Conservation (phyloP, 2,329 filamentous ascomycete genomes). For the Colletotrichum tropicicola region DNA sequence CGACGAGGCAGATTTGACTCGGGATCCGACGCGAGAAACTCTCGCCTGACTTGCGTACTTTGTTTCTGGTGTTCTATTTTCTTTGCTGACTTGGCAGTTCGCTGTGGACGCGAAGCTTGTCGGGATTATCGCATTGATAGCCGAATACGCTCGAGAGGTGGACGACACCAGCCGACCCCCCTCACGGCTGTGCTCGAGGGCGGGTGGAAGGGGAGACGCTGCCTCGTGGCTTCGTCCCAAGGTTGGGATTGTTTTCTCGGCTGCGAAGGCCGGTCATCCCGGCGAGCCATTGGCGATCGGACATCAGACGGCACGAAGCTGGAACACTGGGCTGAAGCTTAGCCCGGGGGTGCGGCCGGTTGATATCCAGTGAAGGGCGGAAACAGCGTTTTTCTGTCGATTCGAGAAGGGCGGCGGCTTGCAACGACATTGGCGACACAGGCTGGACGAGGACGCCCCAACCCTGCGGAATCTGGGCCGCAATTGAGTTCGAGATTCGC, state of each 20-base stretch:
- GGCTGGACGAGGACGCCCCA: background rate
- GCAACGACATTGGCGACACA: background rate
- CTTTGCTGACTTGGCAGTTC: background rate
- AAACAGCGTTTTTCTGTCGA: background rate
- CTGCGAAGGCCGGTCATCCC: constrained; percentile 4
- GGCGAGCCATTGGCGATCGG: constrained; percentile 13
- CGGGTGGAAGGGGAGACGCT: background rate
- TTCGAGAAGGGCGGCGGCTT: background rate
- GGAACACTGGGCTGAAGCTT: constrained; percentile 29
- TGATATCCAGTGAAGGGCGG: background rate
- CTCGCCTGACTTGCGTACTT: constrained; percentile 11
- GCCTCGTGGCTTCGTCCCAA: constrained; percentile 15
- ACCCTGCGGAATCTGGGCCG: background rate
- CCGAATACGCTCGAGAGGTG: background rate
- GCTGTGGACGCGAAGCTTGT: background rate
- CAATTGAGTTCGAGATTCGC: constrained; percentile 6
- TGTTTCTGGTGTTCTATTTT: background rate
- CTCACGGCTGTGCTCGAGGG: no score
- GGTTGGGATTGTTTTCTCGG: constrained; percentile 16
- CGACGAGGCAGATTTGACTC: constrained; percentile 13
- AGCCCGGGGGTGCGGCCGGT: background rate
- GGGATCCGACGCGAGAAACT: background rate
- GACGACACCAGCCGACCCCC: no score
- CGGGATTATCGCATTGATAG: background rate
- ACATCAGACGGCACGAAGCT: constrained; percentile 25